Evolutionary conservation across 2,329 filamentous ascomycete genomes (phyloP), one percentile per base, ranked within the genome.

Genomic region (Colletotrichum salicis): DNA sequence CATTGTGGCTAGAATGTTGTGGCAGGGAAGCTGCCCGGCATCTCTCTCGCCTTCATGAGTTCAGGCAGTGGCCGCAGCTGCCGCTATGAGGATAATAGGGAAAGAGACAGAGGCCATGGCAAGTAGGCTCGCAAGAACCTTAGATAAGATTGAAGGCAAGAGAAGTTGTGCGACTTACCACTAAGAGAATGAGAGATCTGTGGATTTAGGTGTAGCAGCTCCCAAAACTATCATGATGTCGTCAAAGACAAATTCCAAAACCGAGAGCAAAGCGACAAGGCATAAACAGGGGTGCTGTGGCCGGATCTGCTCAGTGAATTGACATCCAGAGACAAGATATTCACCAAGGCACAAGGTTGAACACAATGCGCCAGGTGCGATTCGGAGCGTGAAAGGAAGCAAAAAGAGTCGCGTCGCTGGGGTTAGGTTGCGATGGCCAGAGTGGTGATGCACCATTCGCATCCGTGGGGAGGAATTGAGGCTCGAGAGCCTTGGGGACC

Each of bases 171-270:
- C 15, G 35, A 79, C 82, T 80, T 76, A 84, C 83, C 81, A 82
- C 81, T 84, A 84, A 77, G 77, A 82, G 73, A 78, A 80, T 77
- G 75, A 80, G 74, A 79, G 75, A 74, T 76, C 77, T 74, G 76
- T 74, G 75, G 76, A 73, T 74, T 78, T 76, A 72, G 75, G 72
- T 76, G 77, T 74, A 75, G 77, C 76, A 77, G 71, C 35, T 73
- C 79, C 77, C 80, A 82, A 84, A 80, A 78, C 77, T 81, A 82
- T 82, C 82, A 84, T 84, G 78, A 76, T 84, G 82, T 79, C 80
- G 79, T 78, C 75, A 72, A 73, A 73, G 66, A 64, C 73, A 61
- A 60, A 51, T 65, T 67, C 67, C 48, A 67, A 71, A 71, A 52
- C 56, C 58, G 56, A 60, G 54, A 71, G 67, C 51, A 72, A 72